A percentile compares a stretch with the other conserved stretches of the same genome.
Evolutionary conservation across 2,329 filamentous ascomycete species (phyloP).

Genomic region (Lecanosticta acicola): DNA sequence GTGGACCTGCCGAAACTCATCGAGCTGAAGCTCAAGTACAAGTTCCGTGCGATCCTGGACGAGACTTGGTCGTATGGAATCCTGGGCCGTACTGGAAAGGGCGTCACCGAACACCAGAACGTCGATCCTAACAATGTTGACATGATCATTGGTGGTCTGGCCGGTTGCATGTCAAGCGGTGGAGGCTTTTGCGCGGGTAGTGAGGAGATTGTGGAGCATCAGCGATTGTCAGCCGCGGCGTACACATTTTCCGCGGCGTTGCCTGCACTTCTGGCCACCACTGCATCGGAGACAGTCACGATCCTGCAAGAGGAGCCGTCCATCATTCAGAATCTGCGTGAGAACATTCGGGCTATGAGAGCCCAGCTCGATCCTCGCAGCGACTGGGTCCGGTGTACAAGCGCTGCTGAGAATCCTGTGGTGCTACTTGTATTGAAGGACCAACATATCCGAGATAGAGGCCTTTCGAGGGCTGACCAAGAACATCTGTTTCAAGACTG

Average conservation of each 20-base stretch:
- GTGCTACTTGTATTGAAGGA: constrained; percentile 78
- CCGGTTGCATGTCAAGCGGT: constrained; percentile 82
- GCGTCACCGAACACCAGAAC: constrained; percentile 92
- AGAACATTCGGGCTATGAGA: constrained; percentile 80
- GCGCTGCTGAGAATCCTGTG: constrained; percentile 76
- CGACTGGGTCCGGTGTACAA: constrained; percentile 84
- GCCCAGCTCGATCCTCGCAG: constrained; percentile 85
- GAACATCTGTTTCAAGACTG: constrained; percentile 80
- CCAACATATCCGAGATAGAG: constrained; percentile 68
- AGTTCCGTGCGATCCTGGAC: constrained; percentile 94
- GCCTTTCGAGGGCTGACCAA: constrained; percentile 64
- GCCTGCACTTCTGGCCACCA: constrained; percentile 91
- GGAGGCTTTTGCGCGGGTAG: constrained; percentile 94
- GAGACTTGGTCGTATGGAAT: constrained; percentile 98
- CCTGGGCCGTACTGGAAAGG: constrained; percentile 81
- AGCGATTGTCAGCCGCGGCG: constrained; percentile 83
- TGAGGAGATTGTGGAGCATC: constrained; percentile 88
- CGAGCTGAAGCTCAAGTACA: constrained; percentile 91
- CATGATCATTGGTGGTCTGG: constrained; percentile 92
- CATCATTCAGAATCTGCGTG: constrained; percentile 69
- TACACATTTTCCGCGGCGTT: constrained; percentile 96
- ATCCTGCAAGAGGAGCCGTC: constrained; percentile 84
- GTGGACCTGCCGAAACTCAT: constrained; percentile 82
- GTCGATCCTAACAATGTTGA: constrained; percentile 90
- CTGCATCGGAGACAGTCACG: constrained; percentile 82